Evolutionary conservation across 352 stramenopile species (phyloP).

Genomic region (Pythium vanterpoolii): DNA sequence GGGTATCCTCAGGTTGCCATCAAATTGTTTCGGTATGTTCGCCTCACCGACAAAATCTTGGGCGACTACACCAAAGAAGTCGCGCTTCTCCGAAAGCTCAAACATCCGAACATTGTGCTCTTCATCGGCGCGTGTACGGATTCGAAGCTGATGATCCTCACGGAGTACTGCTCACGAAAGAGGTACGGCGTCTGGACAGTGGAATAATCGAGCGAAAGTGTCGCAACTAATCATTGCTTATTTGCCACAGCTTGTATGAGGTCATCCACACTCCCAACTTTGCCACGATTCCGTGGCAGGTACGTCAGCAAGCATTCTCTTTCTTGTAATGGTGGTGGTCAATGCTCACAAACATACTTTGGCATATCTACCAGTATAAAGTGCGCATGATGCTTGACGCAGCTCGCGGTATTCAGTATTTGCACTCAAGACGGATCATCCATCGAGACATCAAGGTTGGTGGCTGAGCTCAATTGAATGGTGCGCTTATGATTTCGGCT

Average conservation of each 20-base stretch:
- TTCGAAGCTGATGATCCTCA: constrained; percentile 88
- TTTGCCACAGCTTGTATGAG: constrained; percentile 67
- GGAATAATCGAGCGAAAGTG: background rate
- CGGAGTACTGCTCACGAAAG: constrained; percentile 87
- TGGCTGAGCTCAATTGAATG: background rate
- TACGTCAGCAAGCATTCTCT: constrained; percentile 20
- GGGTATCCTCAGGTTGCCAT: constrained; percentile 53
- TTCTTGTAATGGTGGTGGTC: background rate
- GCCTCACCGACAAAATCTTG: constrained; percentile 86
- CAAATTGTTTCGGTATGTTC: constrained; percentile 85
- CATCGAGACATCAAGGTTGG: constrained; percentile 88
- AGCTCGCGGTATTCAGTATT: constrained; percentile 84
- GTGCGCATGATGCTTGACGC: constrained; percentile 89
- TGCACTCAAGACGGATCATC: constrained; percentile 86
- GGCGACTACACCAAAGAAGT: constrained; percentile 86
- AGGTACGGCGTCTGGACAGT: constrained; percentile 37
- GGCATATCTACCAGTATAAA: constrained; percentile 65
- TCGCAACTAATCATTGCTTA: background rate
- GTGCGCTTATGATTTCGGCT: no score
- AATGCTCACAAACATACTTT: background rate
- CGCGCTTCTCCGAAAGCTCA: constrained; percentile 80
- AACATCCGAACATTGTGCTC: constrained; percentile 89
- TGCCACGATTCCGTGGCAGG: constrained; percentile 88
- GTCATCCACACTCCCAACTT: constrained; percentile 90
- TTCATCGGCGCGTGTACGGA: constrained; percentile 90